Percentiles rank a stretch among this genome's conserved stretches.
phyloP scores from a whole-genome alignment of 1,284 basidiomycete species.

The Cystobasidium slooffiae region DNA sequence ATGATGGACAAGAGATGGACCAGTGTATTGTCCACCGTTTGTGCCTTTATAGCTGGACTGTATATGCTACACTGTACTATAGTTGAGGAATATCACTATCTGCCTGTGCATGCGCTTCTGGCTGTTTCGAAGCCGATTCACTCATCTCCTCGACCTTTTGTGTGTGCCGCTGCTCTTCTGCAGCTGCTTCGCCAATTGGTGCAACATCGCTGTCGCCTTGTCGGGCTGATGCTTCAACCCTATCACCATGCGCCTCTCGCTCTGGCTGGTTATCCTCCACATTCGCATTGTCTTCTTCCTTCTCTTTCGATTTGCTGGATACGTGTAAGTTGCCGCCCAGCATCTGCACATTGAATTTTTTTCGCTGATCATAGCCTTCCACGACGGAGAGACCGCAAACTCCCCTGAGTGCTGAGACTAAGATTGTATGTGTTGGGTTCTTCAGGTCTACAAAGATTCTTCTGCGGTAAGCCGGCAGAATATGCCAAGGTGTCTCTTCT shows the following conservation, averaged over 20 bases:
- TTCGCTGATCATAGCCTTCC: conserved; percentile 27
- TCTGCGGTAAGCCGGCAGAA: conserved; percentile 20
- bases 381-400: conserved; percentile 38
- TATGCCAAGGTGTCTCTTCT: conserved; percentile 10
- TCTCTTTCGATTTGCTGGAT: background rate
- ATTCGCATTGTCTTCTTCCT: background rate
- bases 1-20: too few species aligned
- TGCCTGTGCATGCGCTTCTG: too few species aligned
- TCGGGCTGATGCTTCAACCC: too few species aligned
- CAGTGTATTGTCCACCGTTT: too few species aligned
- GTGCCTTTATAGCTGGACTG: background rate
- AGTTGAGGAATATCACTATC: background rate
- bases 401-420: conserved; percentile 35
- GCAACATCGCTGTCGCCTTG: too few species aligned
- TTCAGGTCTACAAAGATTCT: conserved; percentile 33
- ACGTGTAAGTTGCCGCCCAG: conserved; percentile 10
- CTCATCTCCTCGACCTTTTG: too few species aligned
- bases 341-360: conserved; percentile 35
- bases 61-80: background rate
- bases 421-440: conserved; percentile 39
- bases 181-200: too few species aligned
- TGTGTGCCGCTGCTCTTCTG: too few species aligned
- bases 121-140: too few species aligned
- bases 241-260: background rate
- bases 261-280: too few species aligned